phyloP scores from a whole-genome alignment of 352 stramenopile genomes.

The Thalassiosira allenii region DNA sequence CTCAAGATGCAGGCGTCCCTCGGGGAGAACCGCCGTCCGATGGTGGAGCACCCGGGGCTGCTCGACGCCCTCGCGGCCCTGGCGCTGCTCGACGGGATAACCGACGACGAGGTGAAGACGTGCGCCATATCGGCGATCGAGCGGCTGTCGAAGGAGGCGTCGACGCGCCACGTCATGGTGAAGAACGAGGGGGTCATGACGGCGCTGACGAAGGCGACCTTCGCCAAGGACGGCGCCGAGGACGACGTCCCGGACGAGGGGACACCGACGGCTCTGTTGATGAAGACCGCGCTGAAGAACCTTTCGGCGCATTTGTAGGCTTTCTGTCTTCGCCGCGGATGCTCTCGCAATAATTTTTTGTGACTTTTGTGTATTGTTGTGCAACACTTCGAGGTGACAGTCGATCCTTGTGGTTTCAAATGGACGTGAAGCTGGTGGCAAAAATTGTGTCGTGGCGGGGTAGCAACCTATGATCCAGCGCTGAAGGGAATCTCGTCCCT shows the following conservation, averaged over 20 bases:
- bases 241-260: slow-evolving; percentile 25
- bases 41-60: slow-evolving; percentile 59
- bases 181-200: slow-evolving; percentile 66
- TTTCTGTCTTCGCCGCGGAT: too few relatives aligned
- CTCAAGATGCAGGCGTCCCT: slow-evolving; percentile 62
- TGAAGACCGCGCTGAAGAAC: slow-evolving; percentile 70
- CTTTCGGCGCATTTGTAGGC: slow-evolving; percentile 40
- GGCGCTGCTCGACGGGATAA: slow-evolving; percentile 56
- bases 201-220: slow-evolving; percentile 62
- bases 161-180: slow-evolving; percentile 52
- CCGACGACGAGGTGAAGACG: slow-evolving; percentile 58
- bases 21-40: slow-evolving; percentile 49
- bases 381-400: too few relatives aligned
- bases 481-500: too few relatives aligned
- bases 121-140: slow-evolving; percentile 61
- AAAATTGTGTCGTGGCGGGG: too few relatives aligned
- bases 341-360: too few relatives aligned
- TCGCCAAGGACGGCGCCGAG: slow-evolving; percentile 41
- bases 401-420: too few relatives aligned
- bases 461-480: too few relatives aligned
- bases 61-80: slow-evolving; percentile 56
- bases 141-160: slow-evolving; percentile 51
- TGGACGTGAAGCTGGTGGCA: too few relatives aligned
- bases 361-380: too few relatives aligned
- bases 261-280: slow-evolving; percentile 39